These are phyloP conservation scores for Trichaptum fuscoviolaceum DNA, from an alignment of 768 basidiomycete genomes.

Conservation along the genomic window DNA sequence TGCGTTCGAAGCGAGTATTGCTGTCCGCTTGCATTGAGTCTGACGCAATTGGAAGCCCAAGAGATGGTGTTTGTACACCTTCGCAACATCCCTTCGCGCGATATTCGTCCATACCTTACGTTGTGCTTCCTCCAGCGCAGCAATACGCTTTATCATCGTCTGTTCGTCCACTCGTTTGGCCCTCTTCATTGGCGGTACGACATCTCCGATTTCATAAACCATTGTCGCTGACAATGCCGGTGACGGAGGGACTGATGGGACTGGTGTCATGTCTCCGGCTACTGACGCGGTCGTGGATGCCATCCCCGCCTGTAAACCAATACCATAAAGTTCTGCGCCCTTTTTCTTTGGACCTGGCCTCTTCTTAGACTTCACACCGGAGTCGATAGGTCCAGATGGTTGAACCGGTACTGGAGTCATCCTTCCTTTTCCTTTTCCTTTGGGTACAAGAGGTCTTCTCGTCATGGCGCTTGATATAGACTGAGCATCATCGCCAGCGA, in stretches of 20 bases:
- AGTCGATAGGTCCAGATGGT: constrained; percentile 28
- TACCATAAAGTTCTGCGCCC: constrained; percentile 39
- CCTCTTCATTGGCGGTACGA: constrained; percentile 63
- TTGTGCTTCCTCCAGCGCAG: constrained; percentile 77
- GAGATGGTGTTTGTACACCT: constrained; percentile 78
- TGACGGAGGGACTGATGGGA: constrained; percentile 64
- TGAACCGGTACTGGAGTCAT: constrained; percentile 42
- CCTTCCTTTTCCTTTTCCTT: constrained; percentile 51
- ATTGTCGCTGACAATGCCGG: constrained; percentile 53
- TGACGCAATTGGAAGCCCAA: constrained; percentile 62
- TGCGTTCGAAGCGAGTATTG: constrained; percentile 69
- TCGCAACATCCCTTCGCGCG: constrained; percentile 76
- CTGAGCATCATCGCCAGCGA: constrained; percentile 29
- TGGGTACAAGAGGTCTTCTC: constrained; percentile 32
- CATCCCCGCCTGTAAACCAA: constrained; percentile 37
- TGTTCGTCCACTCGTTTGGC: constrained; percentile 74
- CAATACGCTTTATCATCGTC: constrained; percentile 69
- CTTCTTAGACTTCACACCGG: constrained; percentile 34
- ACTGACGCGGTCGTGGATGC: constrained; percentile 49
- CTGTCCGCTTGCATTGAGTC: constrained; percentile 69
- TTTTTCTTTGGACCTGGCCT: constrained; percentile 55
- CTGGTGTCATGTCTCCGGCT: constrained; percentile 67
- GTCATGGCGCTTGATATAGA: constrained; percentile 23
- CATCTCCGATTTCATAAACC: constrained; percentile 69
- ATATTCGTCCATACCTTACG: constrained; percentile 89